Conservation (phyloP, 192 early-diverging fungal species). For the Martensiomyces pterosporus region DNA sequence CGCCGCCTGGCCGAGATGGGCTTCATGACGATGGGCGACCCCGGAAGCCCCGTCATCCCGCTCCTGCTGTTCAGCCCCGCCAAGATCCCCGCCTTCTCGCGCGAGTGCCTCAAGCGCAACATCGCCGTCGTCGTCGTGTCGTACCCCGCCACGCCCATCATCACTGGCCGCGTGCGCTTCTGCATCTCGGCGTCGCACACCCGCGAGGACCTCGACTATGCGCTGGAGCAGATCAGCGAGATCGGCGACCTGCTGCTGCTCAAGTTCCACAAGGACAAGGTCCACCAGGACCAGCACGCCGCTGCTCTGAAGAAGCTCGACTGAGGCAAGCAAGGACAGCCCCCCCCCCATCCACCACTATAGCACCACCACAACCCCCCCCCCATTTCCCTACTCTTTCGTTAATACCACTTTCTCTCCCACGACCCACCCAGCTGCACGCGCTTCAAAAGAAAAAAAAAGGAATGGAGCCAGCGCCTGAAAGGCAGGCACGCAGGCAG, state of each 20-base stretch:
- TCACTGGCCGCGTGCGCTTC: conserved; percentile 89
- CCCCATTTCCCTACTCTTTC: too few species aligned
- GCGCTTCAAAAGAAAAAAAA: too few species aligned
- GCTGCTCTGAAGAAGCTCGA: conserved; percentile 2
- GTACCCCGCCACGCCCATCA: conserved; percentile 97
- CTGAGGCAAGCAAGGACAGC: too few species aligned
- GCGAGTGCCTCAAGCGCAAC: conserved; percentile 81
- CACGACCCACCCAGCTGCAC: too few species aligned
- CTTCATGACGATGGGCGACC: conserved; percentile 88
- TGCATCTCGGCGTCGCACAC: conserved; percentile 94
- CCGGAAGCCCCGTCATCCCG: conserved; percentile 87
- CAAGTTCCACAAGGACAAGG: conserved; percentile 50
- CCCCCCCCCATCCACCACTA: too few species aligned
- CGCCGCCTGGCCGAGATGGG: conserved; percentile 79
- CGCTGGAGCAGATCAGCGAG: conserved; percentile 65
- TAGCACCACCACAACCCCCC: too few species aligned
- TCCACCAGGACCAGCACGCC: neutral
- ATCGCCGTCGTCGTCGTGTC: conserved; percentile 96
- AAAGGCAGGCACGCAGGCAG: too few species aligned
- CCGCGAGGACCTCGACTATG: conserved; percentile 82
- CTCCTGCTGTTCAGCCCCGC: conserved; percentile 89
- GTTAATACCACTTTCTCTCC: too few species aligned
- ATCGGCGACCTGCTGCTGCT: conserved; percentile 70
- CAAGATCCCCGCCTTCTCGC: conserved; percentile 95
- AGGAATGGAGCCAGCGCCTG: too few species aligned